Evolutionary conservation across 2,329 filamentous ascomycete genomes (phyloP).

Genomic region (Trichoderma simmonsii): DNA sequence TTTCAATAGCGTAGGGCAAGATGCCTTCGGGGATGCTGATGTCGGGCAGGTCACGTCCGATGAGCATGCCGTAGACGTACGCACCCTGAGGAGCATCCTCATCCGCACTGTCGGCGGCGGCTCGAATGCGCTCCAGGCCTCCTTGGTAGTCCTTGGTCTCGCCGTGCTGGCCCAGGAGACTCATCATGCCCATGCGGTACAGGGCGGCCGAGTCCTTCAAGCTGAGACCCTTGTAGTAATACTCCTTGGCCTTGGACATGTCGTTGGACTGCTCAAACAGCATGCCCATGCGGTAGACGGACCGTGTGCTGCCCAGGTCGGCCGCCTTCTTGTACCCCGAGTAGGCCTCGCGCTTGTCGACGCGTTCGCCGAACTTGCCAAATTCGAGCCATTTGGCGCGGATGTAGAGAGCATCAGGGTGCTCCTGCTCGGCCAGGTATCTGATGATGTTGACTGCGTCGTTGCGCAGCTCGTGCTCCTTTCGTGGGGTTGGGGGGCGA

Average conservation of each 20-base stretch:
- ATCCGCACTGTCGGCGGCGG: conserved; percentile 81
- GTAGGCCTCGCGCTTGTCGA: conserved; percentile 95
- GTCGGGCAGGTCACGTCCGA: conserved; percentile 87
- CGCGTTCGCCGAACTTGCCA: conserved; percentile 85
- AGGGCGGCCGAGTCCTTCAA: conserved; percentile 82
- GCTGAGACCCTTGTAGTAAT: conserved; percentile 80
- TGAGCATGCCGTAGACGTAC: conserved; percentile 92
- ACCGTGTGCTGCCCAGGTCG: conserved; percentile 78
- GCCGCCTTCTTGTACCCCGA: conserved; percentile 81
- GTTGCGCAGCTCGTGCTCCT: conserved; percentile 81
- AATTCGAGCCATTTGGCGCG: conserved; percentile 97
- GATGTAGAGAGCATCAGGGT: conserved; percentile 93
- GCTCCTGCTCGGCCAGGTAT: conserved; percentile 85
- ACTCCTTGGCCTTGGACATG: conserved; percentile 81
- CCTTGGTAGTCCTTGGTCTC: conserved; percentile 75
- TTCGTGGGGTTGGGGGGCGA: conserved; percentile 74
- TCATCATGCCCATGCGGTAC: conserved; percentile 95
- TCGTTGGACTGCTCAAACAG: conserved; percentile 95
- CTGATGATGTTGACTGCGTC: conserved; percentile 90
- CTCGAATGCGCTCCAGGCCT: conserved; percentile 78
- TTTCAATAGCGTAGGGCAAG: conserved; percentile 67
- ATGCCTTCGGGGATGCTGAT: conserved; percentile 71
- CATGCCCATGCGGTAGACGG: conserved; percentile 98
- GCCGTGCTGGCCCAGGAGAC: conserved; percentile 86
- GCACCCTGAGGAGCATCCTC: conserved; percentile 96